Conservation (phyloP, 345 rosid species). For the Citrus unshiu region DNA sequence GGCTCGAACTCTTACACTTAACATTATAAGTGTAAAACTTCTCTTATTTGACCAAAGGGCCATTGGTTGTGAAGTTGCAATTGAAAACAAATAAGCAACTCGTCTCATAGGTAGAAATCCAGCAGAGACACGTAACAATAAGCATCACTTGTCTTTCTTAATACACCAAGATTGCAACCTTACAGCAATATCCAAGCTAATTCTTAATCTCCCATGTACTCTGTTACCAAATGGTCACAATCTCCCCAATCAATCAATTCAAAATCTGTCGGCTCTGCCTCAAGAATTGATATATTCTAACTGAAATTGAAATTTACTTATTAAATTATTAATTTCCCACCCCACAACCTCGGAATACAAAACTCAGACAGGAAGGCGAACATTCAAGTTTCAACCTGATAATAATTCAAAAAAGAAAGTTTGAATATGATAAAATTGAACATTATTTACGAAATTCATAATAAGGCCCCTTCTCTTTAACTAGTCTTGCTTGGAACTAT, state of each 20-base stretch:
- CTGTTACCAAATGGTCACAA: background rate
- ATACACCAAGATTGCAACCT: background rate
- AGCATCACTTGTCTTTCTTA: background rate
- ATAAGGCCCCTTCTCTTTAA: too few relatives aligned
- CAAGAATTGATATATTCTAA: background rate
- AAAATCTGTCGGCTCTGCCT: background rate
- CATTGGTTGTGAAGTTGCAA: background rate
- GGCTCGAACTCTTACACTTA: rapidly evolving
- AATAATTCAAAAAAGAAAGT: background rate
- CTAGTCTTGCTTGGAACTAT: background rate
- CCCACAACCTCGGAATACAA: background rate
- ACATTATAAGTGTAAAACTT: rapidly evolving
- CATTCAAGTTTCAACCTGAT: background rate
- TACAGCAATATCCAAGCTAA: background rate
- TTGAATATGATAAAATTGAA: too few relatives aligned
- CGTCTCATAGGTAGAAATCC: background rate
- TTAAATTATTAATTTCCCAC: background rate
- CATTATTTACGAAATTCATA: too few relatives aligned
- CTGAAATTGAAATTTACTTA: background rate
- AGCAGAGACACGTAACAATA: background rate
- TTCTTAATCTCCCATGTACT: background rate
- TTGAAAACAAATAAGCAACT: background rate
- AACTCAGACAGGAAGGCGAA: background rate
- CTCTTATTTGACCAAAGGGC: rapidly evolving
- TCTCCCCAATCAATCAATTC: background rate